Percentiles rank a stretch among this genome's conserved stretches.
These are phyloP conservation scores for Gautieria morchelliformis DNA, from an alignment of 768 basidiomycete genomes.

Conservation along the genomic window DNA sequence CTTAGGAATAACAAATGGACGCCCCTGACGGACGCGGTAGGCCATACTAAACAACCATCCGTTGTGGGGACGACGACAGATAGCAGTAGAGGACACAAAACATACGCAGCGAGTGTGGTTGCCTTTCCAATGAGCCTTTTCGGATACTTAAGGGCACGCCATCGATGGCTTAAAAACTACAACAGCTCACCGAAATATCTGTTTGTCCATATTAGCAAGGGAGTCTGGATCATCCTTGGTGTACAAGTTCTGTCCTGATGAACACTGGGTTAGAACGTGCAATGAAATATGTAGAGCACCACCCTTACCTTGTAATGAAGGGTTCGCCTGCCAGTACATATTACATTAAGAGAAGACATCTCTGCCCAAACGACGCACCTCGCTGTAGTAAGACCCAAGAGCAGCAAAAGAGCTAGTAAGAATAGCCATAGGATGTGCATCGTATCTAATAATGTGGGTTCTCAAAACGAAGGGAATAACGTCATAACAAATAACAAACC, in stretches of 20 bases:
- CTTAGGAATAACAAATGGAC: constrained; percentile 79
- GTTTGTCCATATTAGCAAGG: constrained; percentile 80
- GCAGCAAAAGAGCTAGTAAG: constrained; percentile 82
- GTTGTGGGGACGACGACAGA: neutral
- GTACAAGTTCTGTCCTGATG: constrained; percentile 66
- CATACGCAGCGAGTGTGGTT: constrained; percentile 67
- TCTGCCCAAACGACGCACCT: constrained; percentile 29
- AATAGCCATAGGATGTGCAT: constrained; percentile 90
- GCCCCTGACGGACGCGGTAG: constrained; percentile 84
- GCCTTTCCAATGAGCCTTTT: constrained; percentile 66
- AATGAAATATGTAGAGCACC: neutral
- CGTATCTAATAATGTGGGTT: constrained; percentile 44
- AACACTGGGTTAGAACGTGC: neutral
- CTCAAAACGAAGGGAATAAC: neutral
- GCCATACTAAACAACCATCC: constrained; percentile 56
- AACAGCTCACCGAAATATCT: constrained; percentile 54
- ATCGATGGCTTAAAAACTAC: neutral
- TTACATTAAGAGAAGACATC: neutral
- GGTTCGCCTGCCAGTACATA: constrained; percentile 45
- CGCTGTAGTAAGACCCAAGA: constrained; percentile 77
- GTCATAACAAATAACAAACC: constrained; percentile 24
- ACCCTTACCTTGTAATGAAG: constrained; percentile 63
- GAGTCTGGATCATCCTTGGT: constrained; percentile 58
- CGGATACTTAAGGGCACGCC: neutral
- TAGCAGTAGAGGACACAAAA: neutral